These are phyloP conservation scores for Naganishia albida DNA, from an alignment of 1,284 basidiomycete species.

Conservation along the genomic window DNA sequence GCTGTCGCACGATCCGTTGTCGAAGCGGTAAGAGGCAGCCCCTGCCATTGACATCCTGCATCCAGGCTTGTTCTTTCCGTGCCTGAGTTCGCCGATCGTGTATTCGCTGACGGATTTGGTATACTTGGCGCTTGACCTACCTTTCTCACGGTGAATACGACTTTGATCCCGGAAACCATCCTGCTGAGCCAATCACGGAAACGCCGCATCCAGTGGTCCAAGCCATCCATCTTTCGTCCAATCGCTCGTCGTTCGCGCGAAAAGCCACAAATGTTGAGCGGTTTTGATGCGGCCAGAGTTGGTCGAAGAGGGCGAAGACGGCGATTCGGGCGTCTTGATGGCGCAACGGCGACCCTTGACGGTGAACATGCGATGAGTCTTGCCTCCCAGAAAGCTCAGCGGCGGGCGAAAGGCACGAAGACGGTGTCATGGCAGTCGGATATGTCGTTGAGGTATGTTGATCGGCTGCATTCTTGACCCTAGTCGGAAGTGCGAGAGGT, in stretches of 20 bases:
- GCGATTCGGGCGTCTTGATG: not conserved
- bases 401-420: not conserved
- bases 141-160: too few relatives aligned
- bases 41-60: too few relatives aligned
- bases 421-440: not conserved
- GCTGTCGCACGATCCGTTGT: too few relatives aligned
- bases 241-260: not conserved
- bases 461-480: not conserved
- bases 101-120: too few relatives aligned
- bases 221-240: slow-evolving; percentile 3
- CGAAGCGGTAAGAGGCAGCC: too few relatives aligned
- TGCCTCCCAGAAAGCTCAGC: too few relatives aligned
- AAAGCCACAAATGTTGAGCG: slow-evolving; percentile 9
- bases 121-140: too few relatives aligned
- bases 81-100: too few relatives aligned
- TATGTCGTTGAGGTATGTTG: not conserved
- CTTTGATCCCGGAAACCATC: slow-evolving; percentile 1
- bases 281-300: slow-evolving; percentile 21
- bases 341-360: too few relatives aligned
- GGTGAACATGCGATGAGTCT: too few relatives aligned
- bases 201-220: not conserved
- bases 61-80: too few relatives aligned
- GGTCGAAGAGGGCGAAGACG: not conserved
- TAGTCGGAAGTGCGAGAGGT: not conserved
- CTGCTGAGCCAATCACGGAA: slow-evolving; percentile 3